Conservation (phyloP, 352 stramenopile genomes). For the Phytopythium chamaehyphon region DNA sequence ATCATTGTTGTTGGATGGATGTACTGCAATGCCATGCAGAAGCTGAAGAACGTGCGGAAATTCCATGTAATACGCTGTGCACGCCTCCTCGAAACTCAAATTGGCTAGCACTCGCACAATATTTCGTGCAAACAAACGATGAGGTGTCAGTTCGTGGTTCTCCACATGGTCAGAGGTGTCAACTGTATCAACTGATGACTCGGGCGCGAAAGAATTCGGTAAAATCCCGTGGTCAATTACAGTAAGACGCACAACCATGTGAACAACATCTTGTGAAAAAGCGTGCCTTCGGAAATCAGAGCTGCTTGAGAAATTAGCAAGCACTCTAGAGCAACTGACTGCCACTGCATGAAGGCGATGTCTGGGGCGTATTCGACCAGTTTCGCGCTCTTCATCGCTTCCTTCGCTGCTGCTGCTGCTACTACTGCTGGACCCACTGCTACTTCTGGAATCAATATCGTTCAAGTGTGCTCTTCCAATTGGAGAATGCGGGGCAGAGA, state of each 20-base stretch:
- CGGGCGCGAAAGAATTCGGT: neutral
- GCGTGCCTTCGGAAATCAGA: constrained; percentile 43
- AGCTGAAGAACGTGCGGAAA: constrained; percentile 51
- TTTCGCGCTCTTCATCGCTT: neutral
- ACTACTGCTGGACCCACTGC: neutral
- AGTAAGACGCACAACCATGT: constrained; percentile 42
- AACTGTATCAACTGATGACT: neutral
- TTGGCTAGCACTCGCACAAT: constrained; percentile 55
- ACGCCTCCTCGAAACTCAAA: constrained; percentile 53
- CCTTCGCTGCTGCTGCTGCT: neutral
- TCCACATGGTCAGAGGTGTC: neutral
- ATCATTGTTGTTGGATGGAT: neutral
- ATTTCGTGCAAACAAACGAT: constrained; percentile 45
- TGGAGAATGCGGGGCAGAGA: neutral
- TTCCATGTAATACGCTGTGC: constrained; percentile 47
- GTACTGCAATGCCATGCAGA: constrained; percentile 32
- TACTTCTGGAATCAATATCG: neutral
- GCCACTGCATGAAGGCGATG: constrained; percentile 40
- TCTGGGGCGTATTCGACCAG: neutral
- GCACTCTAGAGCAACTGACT: constrained; percentile 45
- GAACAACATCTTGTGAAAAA: constrained; percentile 51
- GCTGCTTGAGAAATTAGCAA: constrained; percentile 73
- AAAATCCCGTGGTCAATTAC: constrained; percentile 28
- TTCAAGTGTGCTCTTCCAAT: neutral
- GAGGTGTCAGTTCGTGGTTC: constrained; percentile 5